phyloP scores from a whole-genome alignment of 1,284 basidiomycete species.

The Schizophyllum amplum region DNA sequence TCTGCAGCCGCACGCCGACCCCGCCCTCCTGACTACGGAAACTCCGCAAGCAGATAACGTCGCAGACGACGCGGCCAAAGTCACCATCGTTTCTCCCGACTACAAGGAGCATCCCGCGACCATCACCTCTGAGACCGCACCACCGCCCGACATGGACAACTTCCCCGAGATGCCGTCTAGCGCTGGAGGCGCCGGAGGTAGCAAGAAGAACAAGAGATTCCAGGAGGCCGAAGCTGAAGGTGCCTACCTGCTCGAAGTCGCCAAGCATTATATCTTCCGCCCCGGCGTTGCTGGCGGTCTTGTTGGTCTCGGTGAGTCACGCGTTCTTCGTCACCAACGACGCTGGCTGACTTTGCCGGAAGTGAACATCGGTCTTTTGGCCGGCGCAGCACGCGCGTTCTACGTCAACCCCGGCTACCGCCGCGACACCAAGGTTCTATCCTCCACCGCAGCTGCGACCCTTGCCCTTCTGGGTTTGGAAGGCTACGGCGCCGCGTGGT shows the following conservation, averaged over 20 bases:
- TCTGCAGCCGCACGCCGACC: conserved; percentile 52
- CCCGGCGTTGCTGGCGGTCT: conserved; percentile 70
- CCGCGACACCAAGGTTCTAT: conserved; percentile 48
- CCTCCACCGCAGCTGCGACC: conserved; percentile 43
- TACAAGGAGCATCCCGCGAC: conserved; percentile 43
- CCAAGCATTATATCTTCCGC: conserved; percentile 54
- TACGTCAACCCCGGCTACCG: conserved; percentile 61
- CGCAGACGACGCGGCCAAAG: conserved; percentile 43
- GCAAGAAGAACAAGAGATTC: conserved; percentile 14
- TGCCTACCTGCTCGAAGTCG: conserved; percentile 43
- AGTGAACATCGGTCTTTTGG: conserved; percentile 72
- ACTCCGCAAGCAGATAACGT: conserved; percentile 29
- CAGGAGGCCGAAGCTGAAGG: conserved; percentile 49
- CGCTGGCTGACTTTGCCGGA: conserved; percentile 1
- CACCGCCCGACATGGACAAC: conserved; percentile 3
- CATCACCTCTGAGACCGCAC: conserved; percentile 23
- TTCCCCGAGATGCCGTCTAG: background rate
- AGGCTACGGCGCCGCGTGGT: conserved; percentile 57
- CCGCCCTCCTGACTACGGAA: conserved; percentile 50
- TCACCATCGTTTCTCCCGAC: conserved; percentile 42
- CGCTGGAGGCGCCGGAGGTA: background rate
- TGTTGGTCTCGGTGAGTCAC: conserved; percentile 49
- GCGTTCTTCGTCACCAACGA: background rate
- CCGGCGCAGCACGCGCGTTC: conserved; percentile 53
- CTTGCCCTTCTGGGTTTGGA: conserved; percentile 54